Percentiles rank a stretch among this genome's conserved stretches.
phyloP scores from a whole-genome alignment of 2,329 filamentous ascomycete genomes.

The Cercospora nicotianae region DNA sequence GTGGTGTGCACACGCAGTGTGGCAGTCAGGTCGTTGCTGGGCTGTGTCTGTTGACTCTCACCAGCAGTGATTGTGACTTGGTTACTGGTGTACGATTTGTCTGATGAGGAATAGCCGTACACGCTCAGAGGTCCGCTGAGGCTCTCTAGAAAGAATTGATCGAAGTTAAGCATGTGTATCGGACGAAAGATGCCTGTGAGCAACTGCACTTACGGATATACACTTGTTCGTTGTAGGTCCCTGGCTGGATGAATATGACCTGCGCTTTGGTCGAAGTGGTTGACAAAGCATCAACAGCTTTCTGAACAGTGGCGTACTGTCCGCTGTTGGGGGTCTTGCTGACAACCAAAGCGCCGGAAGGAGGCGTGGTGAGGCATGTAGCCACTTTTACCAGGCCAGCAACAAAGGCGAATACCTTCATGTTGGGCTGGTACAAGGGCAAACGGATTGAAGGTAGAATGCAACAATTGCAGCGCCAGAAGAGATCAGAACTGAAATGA shows the following conservation, averaged over 20 bases:
- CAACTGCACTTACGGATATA: constrained; percentile 45
- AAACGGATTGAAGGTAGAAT: not conserved
- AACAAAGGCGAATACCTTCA: constrained; percentile 19
- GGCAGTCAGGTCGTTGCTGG: constrained; percentile 56
- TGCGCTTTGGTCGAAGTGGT: constrained; percentile 52
- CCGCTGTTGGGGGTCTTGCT: constrained; percentile 36
- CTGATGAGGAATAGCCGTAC: constrained; percentile 60
- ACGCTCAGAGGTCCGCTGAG: constrained; percentile 55
- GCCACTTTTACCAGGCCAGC: constrained; percentile 24
- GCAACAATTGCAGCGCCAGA: not conserved
- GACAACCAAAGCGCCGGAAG: constrained; percentile 55
- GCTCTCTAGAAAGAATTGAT: not conserved
- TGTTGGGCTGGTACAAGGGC: not conserved
- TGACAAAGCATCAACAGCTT: constrained; percentile 60
- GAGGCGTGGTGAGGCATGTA: constrained; percentile 44
- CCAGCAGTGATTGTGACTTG: constrained; percentile 56
- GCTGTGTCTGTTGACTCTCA: constrained; percentile 49
- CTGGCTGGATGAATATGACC: constrained; percentile 63
- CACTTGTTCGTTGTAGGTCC: constrained; percentile 63
- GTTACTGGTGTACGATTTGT: constrained; percentile 56
- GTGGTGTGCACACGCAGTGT: constrained; percentile 51
- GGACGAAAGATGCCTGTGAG: not conserved
- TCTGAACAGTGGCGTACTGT: constrained; percentile 54
- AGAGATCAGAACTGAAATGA: not conserved
- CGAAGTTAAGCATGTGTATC: not conserved